Evolutionary conservation across 352 stramenopile species (phyloP).

Genomic region (Phytophthora fragariae): DNA sequence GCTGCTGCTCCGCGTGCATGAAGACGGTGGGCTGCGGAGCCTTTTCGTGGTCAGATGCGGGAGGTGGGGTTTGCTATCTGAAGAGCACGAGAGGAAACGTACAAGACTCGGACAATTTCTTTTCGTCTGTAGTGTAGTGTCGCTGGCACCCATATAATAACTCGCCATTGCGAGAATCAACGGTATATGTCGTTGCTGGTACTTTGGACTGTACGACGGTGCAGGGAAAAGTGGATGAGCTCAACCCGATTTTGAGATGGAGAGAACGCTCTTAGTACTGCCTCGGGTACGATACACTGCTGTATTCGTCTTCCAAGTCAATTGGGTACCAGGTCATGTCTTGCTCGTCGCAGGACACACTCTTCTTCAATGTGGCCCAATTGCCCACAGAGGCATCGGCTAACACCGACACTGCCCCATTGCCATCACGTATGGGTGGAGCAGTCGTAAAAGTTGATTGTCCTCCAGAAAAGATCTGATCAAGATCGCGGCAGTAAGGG

Average conservation of each 20-base stretch:
- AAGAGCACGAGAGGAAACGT: conserved; percentile 53
- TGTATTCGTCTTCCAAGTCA: conserved; percentile 27
- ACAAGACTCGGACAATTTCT: conserved; percentile 18
- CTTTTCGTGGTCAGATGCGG: conserved; percentile 55
- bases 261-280: background rate
- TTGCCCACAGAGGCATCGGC: conserved; percentile 13
- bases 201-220: background rate
- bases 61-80: conserved; percentile 67
- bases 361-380: conserved; percentile 15
- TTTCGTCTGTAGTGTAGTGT: conserved; percentile 32
- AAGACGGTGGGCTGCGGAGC: conserved; percentile 39
- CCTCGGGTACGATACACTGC: background rate
- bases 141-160: no score
- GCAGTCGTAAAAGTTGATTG: conserved; percentile 8
- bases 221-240: no score
- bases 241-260: no score
- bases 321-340: conserved; percentile 27
- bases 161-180: background rate
- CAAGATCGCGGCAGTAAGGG: conserved; percentile 21
- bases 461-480: conserved; percentile 8
- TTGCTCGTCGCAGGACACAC: conserved; percentile 15
- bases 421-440: background rate
- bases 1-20: conserved; percentile 46
- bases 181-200: background rate
- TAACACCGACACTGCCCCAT: conserved; percentile 3